These are phyloP conservation scores for Apophysomyces sp. DNA, from an alignment of 371 early-diverging fungal genomes.

Conservation along the genomic window DNA sequence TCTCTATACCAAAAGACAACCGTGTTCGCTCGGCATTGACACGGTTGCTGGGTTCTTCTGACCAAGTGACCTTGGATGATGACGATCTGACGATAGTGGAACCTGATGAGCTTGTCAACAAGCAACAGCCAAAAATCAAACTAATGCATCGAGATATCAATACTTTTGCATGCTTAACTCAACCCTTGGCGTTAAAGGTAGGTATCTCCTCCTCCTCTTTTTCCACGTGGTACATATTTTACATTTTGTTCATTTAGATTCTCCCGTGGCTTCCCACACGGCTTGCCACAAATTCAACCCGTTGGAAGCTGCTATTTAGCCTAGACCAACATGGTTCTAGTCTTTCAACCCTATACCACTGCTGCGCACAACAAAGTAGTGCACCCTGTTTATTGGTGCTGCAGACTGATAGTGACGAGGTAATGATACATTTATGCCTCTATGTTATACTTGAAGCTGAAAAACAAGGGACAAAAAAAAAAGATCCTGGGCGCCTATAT, in stretches of 20 bases:
- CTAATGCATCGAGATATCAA: background rate
- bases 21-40: background rate
- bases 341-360: slow-evolving; percentile 27
- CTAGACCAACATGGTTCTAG: slow-evolving; percentile 43
- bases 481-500: slow-evolving; percentile 43
- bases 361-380: slow-evolving; percentile 1
- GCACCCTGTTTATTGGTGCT: slow-evolving; percentile 34
- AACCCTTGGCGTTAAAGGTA: background rate
- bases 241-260: background rate
- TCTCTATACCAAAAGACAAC: background rate
- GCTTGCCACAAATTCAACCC: background rate
- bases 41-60: background rate
- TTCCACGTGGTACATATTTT: background rate
- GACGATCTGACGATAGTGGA: background rate
- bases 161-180: background rate
- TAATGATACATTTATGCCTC: background rate
- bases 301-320: slow-evolving; percentile 36
- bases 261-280: background rate
- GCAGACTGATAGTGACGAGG: slow-evolving; percentile 1
- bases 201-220: background rate
- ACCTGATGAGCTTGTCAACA: background rate
- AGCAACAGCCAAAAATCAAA: background rate
- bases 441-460: background rate
- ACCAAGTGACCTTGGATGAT: background rate
- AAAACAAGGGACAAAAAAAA: background rate